These are phyloP conservation scores for Saturnispora silvae DNA, from an alignment of 805 yeast species.

Conservation along the genomic window DNA sequence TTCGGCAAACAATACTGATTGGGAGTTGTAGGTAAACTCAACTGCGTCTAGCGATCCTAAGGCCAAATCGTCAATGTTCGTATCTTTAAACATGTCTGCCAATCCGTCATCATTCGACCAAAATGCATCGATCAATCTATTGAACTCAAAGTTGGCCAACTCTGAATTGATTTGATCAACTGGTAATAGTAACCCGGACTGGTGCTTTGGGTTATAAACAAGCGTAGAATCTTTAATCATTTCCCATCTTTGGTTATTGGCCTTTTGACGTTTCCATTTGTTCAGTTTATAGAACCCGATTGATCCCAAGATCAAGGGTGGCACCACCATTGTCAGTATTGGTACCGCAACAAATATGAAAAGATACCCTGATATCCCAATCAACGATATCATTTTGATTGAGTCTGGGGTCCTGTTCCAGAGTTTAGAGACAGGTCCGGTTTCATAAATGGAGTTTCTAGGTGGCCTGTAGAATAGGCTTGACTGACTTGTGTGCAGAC, in stretches of 20 bases:
- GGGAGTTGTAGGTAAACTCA: conserved; percentile 17
- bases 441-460: conserved; percentile 13
- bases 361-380: conserved; percentile 20
- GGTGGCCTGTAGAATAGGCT: conserved; percentile 17
- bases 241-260: conserved; percentile 18
- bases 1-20: conserved; percentile 16
- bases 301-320: conserved; percentile 24
- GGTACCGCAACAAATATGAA: conserved; percentile 26
- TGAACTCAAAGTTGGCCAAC: conserved; percentile 23
- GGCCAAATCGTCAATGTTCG: conserved; percentile 18
- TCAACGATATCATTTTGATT: conserved; percentile 18
- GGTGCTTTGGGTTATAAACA: conserved; percentile 15
- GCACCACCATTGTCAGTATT: conserved; percentile 21
- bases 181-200: conserved; percentile 14
- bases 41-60: conserved; percentile 23
- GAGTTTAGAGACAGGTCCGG: conserved; percentile 10
- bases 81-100: conserved; percentile 17
- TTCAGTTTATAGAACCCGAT: conserved; percentile 13
- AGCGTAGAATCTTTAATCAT: conserved; percentile 19
- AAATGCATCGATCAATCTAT: conserved; percentile 24
- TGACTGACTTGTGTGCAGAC: background rate
- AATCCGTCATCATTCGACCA: conserved; percentile 23
- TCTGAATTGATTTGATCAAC: conserved; percentile 22
- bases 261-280: conserved; percentile 8
- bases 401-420: conserved; percentile 23